A percentile compares a stretch with the other conserved stretches of the same genome.
Evolutionary conservation across 495 filamentous ascomycete species (phyloP).

Genomic region (Jackrogersella multiformis): DNA sequence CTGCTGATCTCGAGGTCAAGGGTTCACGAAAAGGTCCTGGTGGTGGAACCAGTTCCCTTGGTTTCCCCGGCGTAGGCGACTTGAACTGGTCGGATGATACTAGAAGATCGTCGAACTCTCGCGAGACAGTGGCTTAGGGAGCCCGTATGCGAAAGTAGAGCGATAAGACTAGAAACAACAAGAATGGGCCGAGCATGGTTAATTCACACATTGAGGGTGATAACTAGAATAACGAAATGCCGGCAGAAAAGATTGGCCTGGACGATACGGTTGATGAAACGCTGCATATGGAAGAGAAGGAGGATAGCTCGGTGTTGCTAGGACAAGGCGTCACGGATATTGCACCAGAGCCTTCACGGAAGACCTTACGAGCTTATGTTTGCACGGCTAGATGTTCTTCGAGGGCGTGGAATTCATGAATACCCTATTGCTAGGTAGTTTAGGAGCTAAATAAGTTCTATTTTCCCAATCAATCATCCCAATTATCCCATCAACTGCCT

Average conservation of each 20-base stretch:
- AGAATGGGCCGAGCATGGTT: background rate
- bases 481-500: constrained; percentile 93
- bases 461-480: no score
- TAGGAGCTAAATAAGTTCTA: constrained; percentile 9
- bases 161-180: background rate
- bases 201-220: background rate
- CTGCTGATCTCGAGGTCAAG: constrained; percentile 79
- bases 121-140: constrained; percentile 12
- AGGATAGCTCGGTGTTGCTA: constrained; percentile 26
- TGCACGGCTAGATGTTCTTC: background rate
- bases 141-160: background rate
- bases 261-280: background rate
- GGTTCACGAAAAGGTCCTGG: constrained; percentile 34
- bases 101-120: background rate
- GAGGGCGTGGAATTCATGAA: constrained; percentile 21
- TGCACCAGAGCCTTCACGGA: constrained; percentile 10
- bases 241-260: background rate
- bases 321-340: constrained; percentile 38
- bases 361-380: constrained; percentile 16
- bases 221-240: background rate
- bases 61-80: constrained; percentile 31
- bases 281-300: background rate
- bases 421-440: constrained; percentile 23
- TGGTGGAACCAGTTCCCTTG: constrained; percentile 5
- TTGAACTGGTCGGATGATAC: constrained; percentile 30